Evolutionary conservation across 2,329 filamentous ascomycete genomes (phyloP).

Genomic region (Rhynchosporium graminicola): DNA sequence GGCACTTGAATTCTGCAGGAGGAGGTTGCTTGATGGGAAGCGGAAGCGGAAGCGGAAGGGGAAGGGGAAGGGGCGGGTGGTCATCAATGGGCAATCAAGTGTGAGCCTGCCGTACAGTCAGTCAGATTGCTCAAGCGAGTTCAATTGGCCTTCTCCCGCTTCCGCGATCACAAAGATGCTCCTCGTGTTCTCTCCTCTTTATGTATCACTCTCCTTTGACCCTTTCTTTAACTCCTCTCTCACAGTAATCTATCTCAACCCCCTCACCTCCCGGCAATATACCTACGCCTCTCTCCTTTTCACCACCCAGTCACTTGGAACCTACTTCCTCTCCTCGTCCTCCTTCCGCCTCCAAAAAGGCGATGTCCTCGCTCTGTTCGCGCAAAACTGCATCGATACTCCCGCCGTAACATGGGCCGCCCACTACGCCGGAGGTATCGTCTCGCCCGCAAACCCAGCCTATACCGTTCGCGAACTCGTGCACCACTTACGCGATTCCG

Average conservation of each 20-base stretch:
- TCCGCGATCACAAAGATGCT: too few relatives aligned
- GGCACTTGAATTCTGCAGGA: too few relatives aligned
- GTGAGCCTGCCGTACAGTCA: too few relatives aligned
- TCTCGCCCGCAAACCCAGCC: slow-evolving; percentile 79
- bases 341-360: slow-evolving; percentile 29
- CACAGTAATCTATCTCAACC: slow-evolving; percentile 37
- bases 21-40: too few relatives aligned
- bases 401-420: slow-evolving; percentile 73
- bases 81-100: too few relatives aligned
- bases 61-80: too few relatives aligned
- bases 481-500: slow-evolving; percentile 76
- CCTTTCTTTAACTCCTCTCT: neutral
- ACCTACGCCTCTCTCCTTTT: slow-evolving; percentile 66
- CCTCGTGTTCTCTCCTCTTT: too few relatives aligned
- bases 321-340: slow-evolving; percentile 58
- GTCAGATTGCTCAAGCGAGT: too few relatives aligned
- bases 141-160: too few relatives aligned
- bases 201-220: neutral
- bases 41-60: too few relatives aligned
- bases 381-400: slow-evolving; percentile 82
- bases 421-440: slow-evolving; percentile 77
- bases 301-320: slow-evolving; percentile 72
- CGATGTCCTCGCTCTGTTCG: slow-evolving; percentile 77
- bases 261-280: slow-evolving; percentile 64
- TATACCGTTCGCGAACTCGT: slow-evolving; percentile 81